These are phyloP conservation scores for Jatropha multifida DNA, from an alignment of 441 rosid species.

Conservation along the genomic window DNA sequence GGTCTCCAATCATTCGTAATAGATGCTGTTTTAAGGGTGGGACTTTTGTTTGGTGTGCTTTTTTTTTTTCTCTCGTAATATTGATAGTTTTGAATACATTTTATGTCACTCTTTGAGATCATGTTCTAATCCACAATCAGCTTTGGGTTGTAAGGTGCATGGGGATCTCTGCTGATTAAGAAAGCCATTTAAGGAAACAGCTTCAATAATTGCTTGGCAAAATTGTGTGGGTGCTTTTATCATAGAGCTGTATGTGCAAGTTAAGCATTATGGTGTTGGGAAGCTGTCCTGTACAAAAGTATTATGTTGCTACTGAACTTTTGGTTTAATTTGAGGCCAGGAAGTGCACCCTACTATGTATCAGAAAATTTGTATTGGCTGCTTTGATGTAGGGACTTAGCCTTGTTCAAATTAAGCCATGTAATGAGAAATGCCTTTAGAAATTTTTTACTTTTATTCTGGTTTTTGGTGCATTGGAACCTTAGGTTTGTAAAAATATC, in stretches of 20 bases:
- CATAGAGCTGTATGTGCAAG: not conserved
- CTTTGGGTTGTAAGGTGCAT: not conserved
- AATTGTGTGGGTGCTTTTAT: not conserved
- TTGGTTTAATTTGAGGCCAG: constrained; percentile 5
- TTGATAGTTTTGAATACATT: not conserved
- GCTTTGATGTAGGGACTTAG: not conserved
- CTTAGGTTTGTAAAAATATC: not conserved
- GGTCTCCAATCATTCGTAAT: no score
- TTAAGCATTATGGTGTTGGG: not conserved
- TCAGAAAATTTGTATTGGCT: constrained; percentile 7
- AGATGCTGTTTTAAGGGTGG: not conserved
- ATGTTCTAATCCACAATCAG: not conserved
- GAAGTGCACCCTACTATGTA: not conserved
- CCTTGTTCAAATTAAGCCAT: not conserved
- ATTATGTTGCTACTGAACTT: not conserved
- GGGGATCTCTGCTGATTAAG: not conserved
- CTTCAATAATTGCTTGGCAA: not conserved
- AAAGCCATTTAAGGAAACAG: not conserved
- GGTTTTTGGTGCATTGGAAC: constrained; percentile 4
- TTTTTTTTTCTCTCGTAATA: not conserved
- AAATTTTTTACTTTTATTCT: not conserved
- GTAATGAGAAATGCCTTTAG: not conserved
- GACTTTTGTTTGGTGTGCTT: no score
- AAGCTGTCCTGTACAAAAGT: not conserved
- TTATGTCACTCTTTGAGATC: not conserved